Percentiles rank a stretch among this genome's conserved stretches.
Evolutionary conservation across 108 stramenopile species (phyloP).

Genomic region (Fistulifera pelliculosa): DNA sequence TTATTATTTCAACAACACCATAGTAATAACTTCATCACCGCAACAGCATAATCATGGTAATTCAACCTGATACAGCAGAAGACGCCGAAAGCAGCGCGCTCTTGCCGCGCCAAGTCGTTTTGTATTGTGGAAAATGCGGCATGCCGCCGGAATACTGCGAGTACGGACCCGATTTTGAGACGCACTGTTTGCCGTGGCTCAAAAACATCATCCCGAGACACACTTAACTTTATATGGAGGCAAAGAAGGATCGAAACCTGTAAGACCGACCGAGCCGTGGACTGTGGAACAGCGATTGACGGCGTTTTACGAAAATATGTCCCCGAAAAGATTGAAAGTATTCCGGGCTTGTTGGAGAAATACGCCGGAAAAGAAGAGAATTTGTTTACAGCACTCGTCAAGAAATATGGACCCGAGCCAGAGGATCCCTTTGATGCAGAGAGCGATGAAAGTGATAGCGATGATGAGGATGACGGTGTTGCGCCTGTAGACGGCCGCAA

Average conservation of each 20-base stretch:
- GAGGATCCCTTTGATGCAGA: constrained; percentile 65
- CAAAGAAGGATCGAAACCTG: constrained; percentile 1
- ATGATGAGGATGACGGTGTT: constrained; percentile 23
- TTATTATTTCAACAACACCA: too few species aligned
- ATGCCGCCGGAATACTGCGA: constrained; percentile 97
- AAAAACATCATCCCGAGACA: constrained; percentile 55
- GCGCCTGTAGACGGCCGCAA: constrained; percentile 21
- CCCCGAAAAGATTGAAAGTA: constrained; percentile 69
- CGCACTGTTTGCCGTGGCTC: constrained; percentile 71
- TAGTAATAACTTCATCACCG: too few species aligned
- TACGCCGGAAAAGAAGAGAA: constrained; percentile 90
- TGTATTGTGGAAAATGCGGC: constrained; percentile 90
- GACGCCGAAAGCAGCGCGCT: background rate
- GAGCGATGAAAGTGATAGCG: constrained; percentile 40
- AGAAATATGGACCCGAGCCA: constrained; percentile 88
- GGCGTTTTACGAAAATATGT: constrained; percentile 81
- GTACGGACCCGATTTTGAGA: constrained; percentile 87
- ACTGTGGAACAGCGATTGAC: constrained; percentile 61
- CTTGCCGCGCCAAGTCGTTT: constrained; percentile 15
- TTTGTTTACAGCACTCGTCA: constrained; percentile 67
- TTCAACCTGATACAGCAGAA: background rate
- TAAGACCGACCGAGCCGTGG: constrained; percentile 58
- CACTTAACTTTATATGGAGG: constrained; percentile 23
- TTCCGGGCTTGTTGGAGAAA: constrained; percentile 66
- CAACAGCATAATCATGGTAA: too few species aligned